A percentile compares a stretch with the other conserved stretches of the same genome.
phyloP scores from a whole-genome alignment of 495 filamentous ascomycete species.

The Viridothelium virens region DNA sequence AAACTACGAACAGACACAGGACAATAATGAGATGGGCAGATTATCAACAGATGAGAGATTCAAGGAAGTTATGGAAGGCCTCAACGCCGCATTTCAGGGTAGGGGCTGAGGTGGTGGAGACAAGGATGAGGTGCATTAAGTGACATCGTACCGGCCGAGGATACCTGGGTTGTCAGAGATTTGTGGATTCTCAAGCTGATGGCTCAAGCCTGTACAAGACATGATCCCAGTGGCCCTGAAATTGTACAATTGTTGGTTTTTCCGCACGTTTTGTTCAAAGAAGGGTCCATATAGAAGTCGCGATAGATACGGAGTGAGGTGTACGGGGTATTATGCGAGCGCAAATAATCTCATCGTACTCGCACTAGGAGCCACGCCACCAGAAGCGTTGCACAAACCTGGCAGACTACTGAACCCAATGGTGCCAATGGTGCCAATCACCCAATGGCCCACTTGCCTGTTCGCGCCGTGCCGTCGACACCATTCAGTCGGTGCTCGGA shows the following conservation, averaged over 20 bases:
- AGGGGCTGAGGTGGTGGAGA: neutral
- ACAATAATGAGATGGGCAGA: neutral
- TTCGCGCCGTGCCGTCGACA: conserved; percentile 10
- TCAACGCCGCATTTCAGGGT: neutral
- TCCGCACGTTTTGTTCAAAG: too few species aligned
- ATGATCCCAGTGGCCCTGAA: too few species aligned
- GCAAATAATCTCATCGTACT: too few species aligned
- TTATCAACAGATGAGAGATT: neutral
- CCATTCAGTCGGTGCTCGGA: neutral
- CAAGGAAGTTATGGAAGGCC: neutral
- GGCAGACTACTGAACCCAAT: neutral
- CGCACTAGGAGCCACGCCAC: too few species aligned
- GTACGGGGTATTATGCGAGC: too few species aligned
- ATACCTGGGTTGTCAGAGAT: neutral
- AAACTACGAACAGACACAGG: neutral
- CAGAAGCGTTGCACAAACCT: too few species aligned
- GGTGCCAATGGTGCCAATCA: neutral
- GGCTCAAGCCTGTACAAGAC: too few species aligned
- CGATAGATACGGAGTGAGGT: too few species aligned
- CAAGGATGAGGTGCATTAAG: neutral
- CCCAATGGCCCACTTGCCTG: neutral
- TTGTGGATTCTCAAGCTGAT: too few species aligned
- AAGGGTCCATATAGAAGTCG: too few species aligned
- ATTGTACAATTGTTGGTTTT: too few species aligned
- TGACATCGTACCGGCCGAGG: neutral